Base-by-base conservation (phyloP, 2,329 filamentous ascomycete species). In the Lachnellula arida region DNA sequence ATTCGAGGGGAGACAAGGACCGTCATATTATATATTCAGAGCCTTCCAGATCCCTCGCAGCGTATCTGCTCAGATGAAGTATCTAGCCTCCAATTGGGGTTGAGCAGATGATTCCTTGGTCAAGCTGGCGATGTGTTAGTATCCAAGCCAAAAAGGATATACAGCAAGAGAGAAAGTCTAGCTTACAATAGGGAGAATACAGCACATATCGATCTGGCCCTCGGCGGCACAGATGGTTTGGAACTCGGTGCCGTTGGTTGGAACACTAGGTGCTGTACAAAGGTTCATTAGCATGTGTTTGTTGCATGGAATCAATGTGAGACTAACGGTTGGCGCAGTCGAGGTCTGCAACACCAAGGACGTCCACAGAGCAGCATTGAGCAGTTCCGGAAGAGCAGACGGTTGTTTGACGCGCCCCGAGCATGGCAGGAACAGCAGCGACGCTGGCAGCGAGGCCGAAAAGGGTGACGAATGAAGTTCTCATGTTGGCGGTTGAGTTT, bases 351-450 rank as follows among this genome's bases (percentile, higher is more conserved):
- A 85, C 59, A 57, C 80, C 77, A 40, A 86, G 77, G 35, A 86
- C 76, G 61, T 86, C 80, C 23, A 81, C 83, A 14, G 82, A 79
- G 67, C 84, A 87, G 75, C 84, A 87, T 61, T 80, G 76, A 3
- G 78, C 65, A 34, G 63, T 73, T 61, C 44, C 44, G 14, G 78
- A 78, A 35, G 68, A 69, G 65, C 77, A 78, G 40, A 76, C 67
- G 5, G 64, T 52, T 56, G 65, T 58, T 63, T 72, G 71, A 49
- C 74, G 72, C 55, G 70, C 67, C 15, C 65, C 65, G 34, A 70
- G 63, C 11, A 63, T 60, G 40, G 65, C 60, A 25, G 68, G 65
- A 47, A 64, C 49, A 46, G 62, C 58, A 54, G 65, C 57, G 54
- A 58, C 69, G 51, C 5, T 52, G 17, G 60, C 55, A 37, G 53